Evolutionary conservation across 2,329 filamentous ascomycete genomes (phyloP).

Genomic region (Scedosporium boydii): DNA sequence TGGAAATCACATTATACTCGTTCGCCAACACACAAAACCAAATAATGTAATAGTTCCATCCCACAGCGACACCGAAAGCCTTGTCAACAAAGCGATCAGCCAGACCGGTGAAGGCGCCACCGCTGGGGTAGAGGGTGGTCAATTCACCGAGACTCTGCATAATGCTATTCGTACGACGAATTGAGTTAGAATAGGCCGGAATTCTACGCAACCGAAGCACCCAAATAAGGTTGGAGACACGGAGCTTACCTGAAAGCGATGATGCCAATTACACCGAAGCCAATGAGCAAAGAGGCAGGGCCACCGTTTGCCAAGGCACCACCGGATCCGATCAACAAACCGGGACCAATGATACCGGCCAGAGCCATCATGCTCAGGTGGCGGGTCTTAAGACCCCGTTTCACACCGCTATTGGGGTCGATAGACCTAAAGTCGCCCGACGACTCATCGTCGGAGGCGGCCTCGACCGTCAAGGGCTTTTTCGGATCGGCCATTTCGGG

Average conservation of each 20-base stretch:
- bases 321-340: conserved; percentile 62
- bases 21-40: conserved; percentile 29
- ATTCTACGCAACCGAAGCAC: not conserved
- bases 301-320: conserved; percentile 60
- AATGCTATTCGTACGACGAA: conserved; percentile 23
- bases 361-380: conserved; percentile 59
- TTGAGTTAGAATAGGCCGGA: not conserved
- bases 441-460: conserved; percentile 23
- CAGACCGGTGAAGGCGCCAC: conserved; percentile 61
- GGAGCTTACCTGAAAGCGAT: conserved; percentile 10
- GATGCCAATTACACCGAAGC: conserved; percentile 58
- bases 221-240: no score
- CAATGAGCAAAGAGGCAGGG: conserved; percentile 62
- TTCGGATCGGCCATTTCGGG: not conserved
- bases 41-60: conserved; percentile 65
- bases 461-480: conserved; percentile 2
- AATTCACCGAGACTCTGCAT: conserved; percentile 70
- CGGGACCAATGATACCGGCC: conserved; percentile 55
- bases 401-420: conserved; percentile 56
- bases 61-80: conserved; percentile 58
- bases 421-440: conserved; percentile 34
- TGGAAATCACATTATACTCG: conserved; percentile 64
- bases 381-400: conserved; percentile 58
- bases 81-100: conserved; percentile 63
- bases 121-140: conserved; percentile 62